A percentile compares a stretch with the other conserved stretches of the same genome.
Conservation (phyloP, 306 rosid species). For the Medicago ruthenica region DNA sequence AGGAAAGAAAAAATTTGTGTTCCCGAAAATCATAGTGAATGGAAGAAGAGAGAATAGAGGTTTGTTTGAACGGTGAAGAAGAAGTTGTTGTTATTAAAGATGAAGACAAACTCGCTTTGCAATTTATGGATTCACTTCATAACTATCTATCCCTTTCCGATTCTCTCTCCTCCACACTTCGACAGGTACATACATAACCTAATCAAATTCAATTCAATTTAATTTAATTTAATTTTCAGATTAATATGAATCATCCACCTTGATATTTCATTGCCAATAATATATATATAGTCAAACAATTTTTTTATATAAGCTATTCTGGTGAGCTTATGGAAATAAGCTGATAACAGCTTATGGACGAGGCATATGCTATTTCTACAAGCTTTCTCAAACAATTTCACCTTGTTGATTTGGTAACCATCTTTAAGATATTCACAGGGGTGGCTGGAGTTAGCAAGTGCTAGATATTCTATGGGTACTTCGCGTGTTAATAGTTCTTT, state of each 20-base stretch:
- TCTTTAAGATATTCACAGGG: conserved; percentile 58
- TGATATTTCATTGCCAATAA: too few relatives aligned
- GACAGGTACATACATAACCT: conserved; percentile 55
- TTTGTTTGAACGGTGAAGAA: too few relatives aligned
- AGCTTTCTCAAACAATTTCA: not conserved
- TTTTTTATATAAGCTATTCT: not conserved
- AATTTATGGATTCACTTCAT: conserved; percentile 74
- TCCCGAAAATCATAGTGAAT: not conserved
- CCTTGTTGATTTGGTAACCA: too few relatives aligned
- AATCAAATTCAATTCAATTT: not conserved
- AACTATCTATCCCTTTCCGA: conserved; percentile 59
- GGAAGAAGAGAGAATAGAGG: conserved; percentile 43
- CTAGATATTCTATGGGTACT: conserved; percentile 90
- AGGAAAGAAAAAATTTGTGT: too few relatives aligned
- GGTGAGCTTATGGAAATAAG: not conserved
- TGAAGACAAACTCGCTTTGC: conserved; percentile 58
- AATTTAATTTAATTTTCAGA: too few relatives aligned
- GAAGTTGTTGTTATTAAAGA: conserved; percentile 22
- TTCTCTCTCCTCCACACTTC: conserved; percentile 67
- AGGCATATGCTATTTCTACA: not conserved
- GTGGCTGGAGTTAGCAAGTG: conserved; percentile 89
- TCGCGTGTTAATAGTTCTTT: conserved; percentile 69
- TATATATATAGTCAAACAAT: too few relatives aligned
- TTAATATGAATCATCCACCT: too few relatives aligned
- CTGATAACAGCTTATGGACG: not conserved